Conservation (phyloP, 768 basidiomycete species). For the Lenzites betulinus region DNA sequence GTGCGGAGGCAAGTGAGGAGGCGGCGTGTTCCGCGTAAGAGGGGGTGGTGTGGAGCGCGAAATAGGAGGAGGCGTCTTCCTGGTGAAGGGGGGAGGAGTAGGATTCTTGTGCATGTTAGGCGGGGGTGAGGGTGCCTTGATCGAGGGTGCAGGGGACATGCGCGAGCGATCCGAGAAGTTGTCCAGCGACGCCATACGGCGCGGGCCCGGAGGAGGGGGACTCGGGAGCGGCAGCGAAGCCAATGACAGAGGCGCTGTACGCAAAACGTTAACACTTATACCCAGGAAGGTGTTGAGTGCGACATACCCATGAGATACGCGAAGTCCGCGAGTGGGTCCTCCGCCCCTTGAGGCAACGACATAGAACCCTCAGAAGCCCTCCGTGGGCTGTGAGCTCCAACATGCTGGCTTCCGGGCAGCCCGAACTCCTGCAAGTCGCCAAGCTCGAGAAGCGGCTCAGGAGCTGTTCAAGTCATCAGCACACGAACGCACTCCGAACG, state of each 20-base stretch:
- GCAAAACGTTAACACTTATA: not conserved
- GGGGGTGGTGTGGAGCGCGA: slow-evolving; percentile 17
- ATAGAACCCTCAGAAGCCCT: slow-evolving; percentile 7
- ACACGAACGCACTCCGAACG: not conserved
- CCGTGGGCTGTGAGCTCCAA: not conserved
- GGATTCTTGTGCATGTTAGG: no score
- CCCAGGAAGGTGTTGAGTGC: no score
- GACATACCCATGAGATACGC: not conserved
- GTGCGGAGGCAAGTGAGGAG: slow-evolving; percentile 28
- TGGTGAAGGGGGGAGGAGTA: not conserved
- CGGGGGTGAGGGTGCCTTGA: not conserved
- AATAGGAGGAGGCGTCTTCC: slow-evolving; percentile 32
- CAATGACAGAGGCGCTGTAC: not conserved
- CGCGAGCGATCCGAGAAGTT: slow-evolving; percentile 3
- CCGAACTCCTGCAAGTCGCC: slow-evolving; percentile 17
- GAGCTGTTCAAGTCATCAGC: not conserved
- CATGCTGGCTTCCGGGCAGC: not conserved
- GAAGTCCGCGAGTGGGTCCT: slow-evolving; percentile 1
- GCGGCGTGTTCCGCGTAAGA: slow-evolving; percentile 24
- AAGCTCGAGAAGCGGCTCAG: slow-evolving; percentile 3
- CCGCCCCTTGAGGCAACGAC: slow-evolving; percentile 8
- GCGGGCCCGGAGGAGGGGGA: not conserved
- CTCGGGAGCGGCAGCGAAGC: slow-evolving; percentile 11
- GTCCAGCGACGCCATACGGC: slow-evolving; percentile 4
- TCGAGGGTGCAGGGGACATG: not conserved